Conservation (phyloP, 2,329 filamentous ascomycete species). For the Penicillium griseofulvum region DNA sequence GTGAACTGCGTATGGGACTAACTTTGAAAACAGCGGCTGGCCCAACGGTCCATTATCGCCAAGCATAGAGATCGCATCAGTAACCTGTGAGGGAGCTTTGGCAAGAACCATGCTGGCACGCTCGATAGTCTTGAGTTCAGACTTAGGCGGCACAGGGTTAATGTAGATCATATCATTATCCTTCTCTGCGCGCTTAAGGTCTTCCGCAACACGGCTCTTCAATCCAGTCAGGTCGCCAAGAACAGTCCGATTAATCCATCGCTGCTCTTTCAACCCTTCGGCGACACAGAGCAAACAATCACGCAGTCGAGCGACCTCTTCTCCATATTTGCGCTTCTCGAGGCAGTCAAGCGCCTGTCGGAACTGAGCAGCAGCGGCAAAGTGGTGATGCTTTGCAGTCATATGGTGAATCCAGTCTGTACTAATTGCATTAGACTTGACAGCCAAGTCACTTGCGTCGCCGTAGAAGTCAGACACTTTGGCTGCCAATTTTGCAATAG, state of each 20-base stretch:
- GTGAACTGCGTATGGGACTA: constrained; percentile 95
- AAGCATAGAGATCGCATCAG: constrained; percentile 74
- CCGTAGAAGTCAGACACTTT: constrained; percentile 90
- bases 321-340: constrained; percentile 91
- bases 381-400: constrained; percentile 95
- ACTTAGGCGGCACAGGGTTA: constrained; percentile 77
- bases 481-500: constrained; percentile 86
- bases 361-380: constrained; percentile 92
- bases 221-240: constrained; percentile 77
- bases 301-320: constrained; percentile 82
- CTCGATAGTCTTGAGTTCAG: constrained; percentile 80
- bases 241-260: constrained; percentile 78
- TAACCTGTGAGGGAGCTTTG: constrained; percentile 76
- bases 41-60: constrained; percentile 80
- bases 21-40: constrained; percentile 78
- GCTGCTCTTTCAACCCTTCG: constrained; percentile 80
- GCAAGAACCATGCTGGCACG: constrained; percentile 84
- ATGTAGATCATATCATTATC: constrained; percentile 97
- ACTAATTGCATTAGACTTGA: constrained; percentile 85
- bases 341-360: constrained; percentile 85
- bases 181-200: constrained; percentile 87
- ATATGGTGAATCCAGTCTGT: constrained; percentile 98
- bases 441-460: constrained; percentile 75
- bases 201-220: constrained; percentile 78
- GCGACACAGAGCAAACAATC: constrained; percentile 81